A percentile compares a stretch with the other conserved stretches of the same genome.
Evolutionary conservation across 768 basidiomycete species (phyloP).

Genomic region (Russula sp.): DNA sequence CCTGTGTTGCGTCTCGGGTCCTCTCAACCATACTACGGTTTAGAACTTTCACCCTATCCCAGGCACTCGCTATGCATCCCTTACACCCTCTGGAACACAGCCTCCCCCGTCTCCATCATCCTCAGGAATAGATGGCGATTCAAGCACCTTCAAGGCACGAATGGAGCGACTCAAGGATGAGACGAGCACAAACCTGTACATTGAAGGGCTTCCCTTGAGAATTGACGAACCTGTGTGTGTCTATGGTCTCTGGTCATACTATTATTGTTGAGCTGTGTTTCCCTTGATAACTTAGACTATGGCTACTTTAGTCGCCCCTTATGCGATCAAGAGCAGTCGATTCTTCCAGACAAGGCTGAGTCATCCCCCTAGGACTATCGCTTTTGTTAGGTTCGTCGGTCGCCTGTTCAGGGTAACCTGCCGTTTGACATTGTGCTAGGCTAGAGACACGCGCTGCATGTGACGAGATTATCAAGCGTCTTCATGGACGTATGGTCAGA

Average conservation of each 20-base stretch:
- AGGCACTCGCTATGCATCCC: slow-evolving; percentile 54
- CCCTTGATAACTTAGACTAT: slow-evolving; percentile 43
- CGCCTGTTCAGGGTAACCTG: neutral
- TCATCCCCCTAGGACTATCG: slow-evolving; percentile 72
- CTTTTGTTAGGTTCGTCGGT: slow-evolving; percentile 62
- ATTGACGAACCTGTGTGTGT: slow-evolving; percentile 55
- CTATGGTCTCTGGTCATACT: neutral
- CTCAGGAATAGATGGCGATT: slow-evolving; percentile 25
- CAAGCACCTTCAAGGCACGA: slow-evolving; percentile 55
- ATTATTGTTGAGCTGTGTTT: neutral
- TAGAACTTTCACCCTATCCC: slow-evolving; percentile 79
- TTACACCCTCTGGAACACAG: slow-evolving; percentile 17
- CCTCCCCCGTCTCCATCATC: slow-evolving; percentile 14
- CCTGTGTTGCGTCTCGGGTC: neutral
- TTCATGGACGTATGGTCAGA: slow-evolving; percentile 75
- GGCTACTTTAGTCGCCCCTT: slow-evolving; percentile 57
- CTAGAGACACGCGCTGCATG: slow-evolving; percentile 67
- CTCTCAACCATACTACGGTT: neutral
- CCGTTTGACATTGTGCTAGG: slow-evolving; percentile 33
- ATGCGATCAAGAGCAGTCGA: slow-evolving; percentile 66
- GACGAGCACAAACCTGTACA: slow-evolving; percentile 70
- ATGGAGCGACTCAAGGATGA: slow-evolving; percentile 71
- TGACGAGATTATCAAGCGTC: slow-evolving; percentile 68
- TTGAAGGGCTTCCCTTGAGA: slow-evolving; percentile 72
- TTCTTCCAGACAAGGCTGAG: slow-evolving; percentile 78